Base-by-base conservation (phyloP, 2,329 filamentous ascomycete species). In the Dactylellina sp. region DNA sequence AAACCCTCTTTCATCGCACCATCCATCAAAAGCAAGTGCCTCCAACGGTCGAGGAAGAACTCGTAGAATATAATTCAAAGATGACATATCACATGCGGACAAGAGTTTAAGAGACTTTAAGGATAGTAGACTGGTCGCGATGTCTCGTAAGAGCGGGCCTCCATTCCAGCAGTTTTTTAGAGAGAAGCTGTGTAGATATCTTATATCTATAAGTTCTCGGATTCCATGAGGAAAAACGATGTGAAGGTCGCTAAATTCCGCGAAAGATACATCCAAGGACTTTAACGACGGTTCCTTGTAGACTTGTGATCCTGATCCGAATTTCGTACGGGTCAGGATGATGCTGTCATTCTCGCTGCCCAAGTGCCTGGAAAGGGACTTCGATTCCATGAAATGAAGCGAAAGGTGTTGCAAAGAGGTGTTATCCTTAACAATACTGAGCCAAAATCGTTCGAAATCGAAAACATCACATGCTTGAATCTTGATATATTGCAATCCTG, bases 91-190 rank as follows among this genome's bases (percentile, higher is more conserved):
- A 22, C 56, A 60, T 12, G 37, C 18, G n/a, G 12, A 7, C 24
- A 46, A 32, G 7, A 60, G 56, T 25, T 47, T 35, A 11, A 60
- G 18, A 12, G 56, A 60, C 40, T 18, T 47, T 14, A 60, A 35
- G 2, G 39, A 28, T 2, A 4, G 12, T 7, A 60, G n/a, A 6
- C 16, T n/a, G 14, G 37, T 9, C 7, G 56, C 56, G 7, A 28
- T 16, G 9, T 14, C 35, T 28, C 25, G 20, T 7, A 57, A 16
- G 9, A 42, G 9, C 14, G 18, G 11, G n/a, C 53, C 53, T 2
- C 35, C 53, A 28, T 57, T 18, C 39, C 39, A 28, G 20, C 53
- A 57, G 22, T 44, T 44, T 25, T 28, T 42, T 22, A 57, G 14
- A 2, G 53, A 42, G 35, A 57, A 12, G 7, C 22, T 57, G 7